Conservation (phyloP, 176 grass and related monocot species). For the Triticum monococcum region DNA sequence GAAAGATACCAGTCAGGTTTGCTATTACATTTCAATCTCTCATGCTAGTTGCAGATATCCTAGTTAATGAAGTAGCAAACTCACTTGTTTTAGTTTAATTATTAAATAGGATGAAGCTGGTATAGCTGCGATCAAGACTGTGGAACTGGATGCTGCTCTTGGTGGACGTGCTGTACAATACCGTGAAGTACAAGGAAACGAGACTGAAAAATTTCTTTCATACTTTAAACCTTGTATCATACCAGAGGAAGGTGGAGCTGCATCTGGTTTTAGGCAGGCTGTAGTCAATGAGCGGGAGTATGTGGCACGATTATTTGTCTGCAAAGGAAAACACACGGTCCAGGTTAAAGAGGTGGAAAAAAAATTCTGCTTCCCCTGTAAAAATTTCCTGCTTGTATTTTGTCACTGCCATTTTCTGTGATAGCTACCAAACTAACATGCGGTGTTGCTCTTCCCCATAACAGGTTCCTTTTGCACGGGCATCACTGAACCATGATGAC, state of each 20-base stretch:
- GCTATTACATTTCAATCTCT: conserved; percentile 13
- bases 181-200: conserved; percentile 89
- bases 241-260: conserved; percentile 75
- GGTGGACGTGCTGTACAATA: conserved; percentile 96
- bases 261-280: conserved; percentile 77
- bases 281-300: conserved; percentile 74
- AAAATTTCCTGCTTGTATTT: background rate
- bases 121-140: conserved; percentile 82
- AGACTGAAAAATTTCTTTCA: conserved; percentile 95
- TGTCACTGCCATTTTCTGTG: background rate
- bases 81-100: conserved; percentile 35
- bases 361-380: background rate
- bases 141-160: conserved; percentile 93
- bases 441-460: conserved; percentile 5
- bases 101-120: conserved; percentile 79
- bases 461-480: conserved; percentile 90
- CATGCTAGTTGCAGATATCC: background rate
- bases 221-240: conserved; percentile 99
- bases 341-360: conserved; percentile 83
- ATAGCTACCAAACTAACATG: background rate
- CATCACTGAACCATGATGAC: conserved; percentile 96
- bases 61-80: background rate
- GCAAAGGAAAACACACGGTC: conserved; percentile 89
- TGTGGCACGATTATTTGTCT: conserved; percentile 76
- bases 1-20: conserved; percentile 89